Conservation (phyloP, 108 stramenopile genomes). For the Tribonema minus region DNA sequence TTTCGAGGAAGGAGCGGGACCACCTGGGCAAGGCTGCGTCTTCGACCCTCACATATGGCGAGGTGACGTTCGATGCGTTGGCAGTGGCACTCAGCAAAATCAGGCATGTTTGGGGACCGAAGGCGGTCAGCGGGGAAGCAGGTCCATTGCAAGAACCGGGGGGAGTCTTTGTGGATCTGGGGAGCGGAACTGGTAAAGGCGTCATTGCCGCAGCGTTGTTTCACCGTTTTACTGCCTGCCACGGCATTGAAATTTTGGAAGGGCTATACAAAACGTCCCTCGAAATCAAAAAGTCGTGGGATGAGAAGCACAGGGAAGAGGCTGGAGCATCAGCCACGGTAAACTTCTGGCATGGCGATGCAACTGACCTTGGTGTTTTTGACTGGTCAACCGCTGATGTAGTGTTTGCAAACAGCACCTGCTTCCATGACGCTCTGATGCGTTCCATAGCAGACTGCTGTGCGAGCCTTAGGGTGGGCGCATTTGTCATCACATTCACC, state of each 20-base stretch:
- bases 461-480: slow-evolving; percentile 42
- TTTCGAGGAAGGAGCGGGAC: slow-evolving; percentile 56
- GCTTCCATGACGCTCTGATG: slow-evolving; percentile 50
- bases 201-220: too few relatives aligned
- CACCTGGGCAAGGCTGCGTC: slow-evolving; percentile 15
- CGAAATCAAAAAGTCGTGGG: slow-evolving; percentile 36
- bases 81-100: slow-evolving; percentile 51
- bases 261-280: slow-evolving; percentile 27
- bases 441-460: slow-evolving; percentile 27
- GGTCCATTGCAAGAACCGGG: slow-evolving; percentile 39
- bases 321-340: slow-evolving; percentile 1
- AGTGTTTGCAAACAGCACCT: slow-evolving; percentile 51
- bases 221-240: too few relatives aligned
- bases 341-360: slow-evolving; percentile 43
- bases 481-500: slow-evolving; percentile 49
- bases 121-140: too few relatives aligned
- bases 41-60: slow-evolving; percentile 53
- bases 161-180: slow-evolving; percentile 49
- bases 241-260: slow-evolving; percentile 59
- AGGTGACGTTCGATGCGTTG: slow-evolving; percentile 55
- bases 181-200: slow-evolving; percentile 51
- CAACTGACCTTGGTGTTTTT: slow-evolving; percentile 21
- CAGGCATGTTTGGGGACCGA: too few relatives aligned
- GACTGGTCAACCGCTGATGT: slow-evolving; percentile 51
- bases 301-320: slow-evolving; percentile 6